Conservation (phyloP, 177 flowering plant genomes). For the Vitis hybrid region DNA sequence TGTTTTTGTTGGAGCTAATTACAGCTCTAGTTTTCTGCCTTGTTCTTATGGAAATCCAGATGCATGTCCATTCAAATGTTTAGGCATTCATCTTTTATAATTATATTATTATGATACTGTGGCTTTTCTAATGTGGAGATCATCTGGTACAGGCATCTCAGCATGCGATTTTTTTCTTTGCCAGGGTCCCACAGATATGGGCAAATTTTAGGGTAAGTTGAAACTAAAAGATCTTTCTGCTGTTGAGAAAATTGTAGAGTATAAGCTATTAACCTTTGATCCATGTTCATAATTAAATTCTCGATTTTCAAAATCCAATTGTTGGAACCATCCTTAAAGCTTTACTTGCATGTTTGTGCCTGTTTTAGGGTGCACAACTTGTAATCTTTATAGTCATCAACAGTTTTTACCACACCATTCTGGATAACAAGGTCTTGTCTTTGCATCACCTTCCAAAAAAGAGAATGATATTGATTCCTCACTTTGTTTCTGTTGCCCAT, state of each 20-base stretch:
- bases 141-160: constrained; percentile 77
- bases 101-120: neutral
- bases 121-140: constrained; percentile 1
- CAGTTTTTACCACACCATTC: too few species aligned
- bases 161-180: constrained; percentile 90
- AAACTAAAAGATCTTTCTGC: neutral
- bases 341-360: too few species aligned
- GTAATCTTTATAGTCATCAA: too few species aligned
- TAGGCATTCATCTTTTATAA: neutral
- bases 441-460: too few species aligned
- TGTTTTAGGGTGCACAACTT: too few species aligned
- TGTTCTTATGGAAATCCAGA: neutral
- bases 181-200: constrained; percentile 94
- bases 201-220: constrained; percentile 72
- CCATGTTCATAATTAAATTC: too few species aligned
- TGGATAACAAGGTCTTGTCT: too few species aligned
- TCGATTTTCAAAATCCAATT: too few species aligned
- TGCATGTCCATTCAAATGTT: neutral
- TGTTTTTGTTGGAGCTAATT: neutral
- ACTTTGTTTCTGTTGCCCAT: neutral
- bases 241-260: neutral
- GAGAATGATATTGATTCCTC: neutral
- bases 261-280: neutral
- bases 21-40: neutral
- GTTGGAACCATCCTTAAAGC: too few species aligned